Evolutionary conservation across 2,329 filamentous ascomycete species (phyloP), one percentile per base, ranked within the genome.

Genomic region (Orbilia blumenaviensis): DNA sequence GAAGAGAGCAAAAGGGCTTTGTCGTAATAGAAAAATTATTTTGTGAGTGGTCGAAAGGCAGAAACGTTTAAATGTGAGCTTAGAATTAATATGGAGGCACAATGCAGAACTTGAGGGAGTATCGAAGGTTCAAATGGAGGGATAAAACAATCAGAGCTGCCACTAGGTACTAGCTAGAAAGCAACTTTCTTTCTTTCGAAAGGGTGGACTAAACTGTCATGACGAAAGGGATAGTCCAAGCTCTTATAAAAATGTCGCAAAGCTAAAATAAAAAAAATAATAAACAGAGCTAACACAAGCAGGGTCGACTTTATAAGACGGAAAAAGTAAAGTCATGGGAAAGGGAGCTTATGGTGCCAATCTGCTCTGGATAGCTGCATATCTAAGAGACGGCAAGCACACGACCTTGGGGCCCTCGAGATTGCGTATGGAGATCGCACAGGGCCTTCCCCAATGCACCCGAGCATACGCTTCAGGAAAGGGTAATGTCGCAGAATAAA

Each of bases 181-280:
- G 27, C 27, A 34, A 54, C 64, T 76, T 69, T 54, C 50, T 61
- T 76, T 69, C 64, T n/a, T n/a, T n/a, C n/a, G 10, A 64, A 69
- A 69, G 25, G 54, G 46, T 16, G 60, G 54, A 56, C 60, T 18
- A 42, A 36, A 61, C 42, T 46, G 23, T 42, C 32, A 67, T 75
- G 71, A 67, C 72, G 58, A 69, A 69, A 66, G 58, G 72, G 41
- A 64, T 48, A 48, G 60, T 54, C 58, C 50, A 52, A 69, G 54
- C 64, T 61, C 68, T 76, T 68, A 75, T 67, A 69, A 61, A 54
- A 66, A 68, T 62, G 38, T 69, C 64, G 64, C 64, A 69, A 27
- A 36, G 44, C 32, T 62, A 67, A 67, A 38, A 36, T n/a, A n/a
- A n/a, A n/a, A n/a, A n/a, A n/a, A n/a, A n/a, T n/a, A n/a, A n/a